A percentile compares a stretch with the other conserved stretches of the same genome.
phyloP scores from a whole-genome alignment of 2,329 filamentous ascomycete genomes.

The Neocucurbitaria cava region DNA sequence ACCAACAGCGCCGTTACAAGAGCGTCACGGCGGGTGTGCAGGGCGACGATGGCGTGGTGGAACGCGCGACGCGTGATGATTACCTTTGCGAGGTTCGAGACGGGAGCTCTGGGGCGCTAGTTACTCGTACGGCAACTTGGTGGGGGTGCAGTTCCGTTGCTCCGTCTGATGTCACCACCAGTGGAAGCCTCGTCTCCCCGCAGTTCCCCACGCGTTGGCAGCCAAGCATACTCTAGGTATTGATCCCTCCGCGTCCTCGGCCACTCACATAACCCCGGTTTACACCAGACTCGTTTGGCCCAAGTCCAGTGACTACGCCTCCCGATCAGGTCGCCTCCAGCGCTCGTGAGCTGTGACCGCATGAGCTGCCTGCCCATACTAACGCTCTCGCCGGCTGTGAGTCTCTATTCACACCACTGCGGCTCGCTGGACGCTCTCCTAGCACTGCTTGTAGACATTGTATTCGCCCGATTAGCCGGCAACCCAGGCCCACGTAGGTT shows the following conservation, averaged over 20 bases:
- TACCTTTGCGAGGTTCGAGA: not conserved
- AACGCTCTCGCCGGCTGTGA: not conserved
- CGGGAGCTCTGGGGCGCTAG: not conserved
- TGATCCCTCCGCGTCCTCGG: not conserved
- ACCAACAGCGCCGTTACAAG: not conserved
- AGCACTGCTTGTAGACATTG: conserved; percentile 12
- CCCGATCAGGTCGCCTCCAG: conserved; percentile 3
- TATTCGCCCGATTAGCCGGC: conserved; percentile 40
- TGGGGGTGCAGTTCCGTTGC: conserved; percentile 19
- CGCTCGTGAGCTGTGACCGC: conserved; percentile 26
- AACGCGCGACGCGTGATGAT: not conserved
- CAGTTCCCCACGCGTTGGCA: conserved; percentile 19
- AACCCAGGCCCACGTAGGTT: conserved; percentile 22
- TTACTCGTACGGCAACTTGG: no score
- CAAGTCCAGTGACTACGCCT: conserved; percentile 12
- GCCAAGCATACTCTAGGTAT: no score
- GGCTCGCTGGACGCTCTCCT: conserved; percentile 5
- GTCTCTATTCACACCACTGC: not conserved
- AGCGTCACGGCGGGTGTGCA: not conserved
- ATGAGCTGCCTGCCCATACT: conserved; percentile 9
- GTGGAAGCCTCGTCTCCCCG: no score
- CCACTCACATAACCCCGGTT: conserved; percentile 10
- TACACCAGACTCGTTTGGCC: conserved; percentile 2
- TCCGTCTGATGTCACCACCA: conserved; percentile 28
- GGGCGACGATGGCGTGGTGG: not conserved